Conservation (phyloP, 2,329 filamentous ascomycete genomes). For the Cadophora sp. region DNA sequence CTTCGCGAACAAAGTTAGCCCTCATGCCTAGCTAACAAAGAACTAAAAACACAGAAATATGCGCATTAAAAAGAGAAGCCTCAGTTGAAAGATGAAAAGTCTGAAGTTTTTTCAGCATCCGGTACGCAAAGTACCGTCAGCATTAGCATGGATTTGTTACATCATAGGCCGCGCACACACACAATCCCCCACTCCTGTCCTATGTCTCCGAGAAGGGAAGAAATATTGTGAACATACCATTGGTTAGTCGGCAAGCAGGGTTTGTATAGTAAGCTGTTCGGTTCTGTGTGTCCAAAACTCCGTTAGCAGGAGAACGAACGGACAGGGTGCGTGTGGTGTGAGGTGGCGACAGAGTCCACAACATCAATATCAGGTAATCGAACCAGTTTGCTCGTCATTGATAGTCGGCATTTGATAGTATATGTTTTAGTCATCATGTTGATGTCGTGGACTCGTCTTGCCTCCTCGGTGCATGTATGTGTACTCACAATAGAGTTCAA, state of each 20-base stretch:
- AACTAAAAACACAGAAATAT: not conserved
- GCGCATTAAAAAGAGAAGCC: constrained; percentile 41
- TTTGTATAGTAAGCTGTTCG: constrained; percentile 5
- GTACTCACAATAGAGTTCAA: constrained; percentile 39
- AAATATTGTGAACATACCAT: constrained; percentile 27
- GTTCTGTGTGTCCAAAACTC: constrained; percentile 12
- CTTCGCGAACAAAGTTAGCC: constrained; percentile 6
- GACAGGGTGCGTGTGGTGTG: not conserved
- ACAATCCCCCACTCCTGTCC: not conserved
- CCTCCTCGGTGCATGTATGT: not conserved
- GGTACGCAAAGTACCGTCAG: constrained; percentile 59
- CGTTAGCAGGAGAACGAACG: not conserved
- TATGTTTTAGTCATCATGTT: constrained; percentile 51
- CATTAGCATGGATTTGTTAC: constrained; percentile 81
- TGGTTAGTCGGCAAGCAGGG: constrained; percentile 26
- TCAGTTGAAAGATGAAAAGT: constrained; percentile 91
- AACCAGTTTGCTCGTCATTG: constrained; percentile 47
- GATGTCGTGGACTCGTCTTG: constrained; percentile 20
- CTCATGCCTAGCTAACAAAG: not conserved
- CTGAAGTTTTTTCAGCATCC: constrained; percentile 70
- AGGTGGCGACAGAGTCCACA: constrained; percentile 13
- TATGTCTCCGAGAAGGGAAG: constrained; percentile 27
- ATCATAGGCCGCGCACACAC: constrained; percentile 60
- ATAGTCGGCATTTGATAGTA: constrained; percentile 55
- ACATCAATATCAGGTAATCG: constrained; percentile 47